Conservation (phyloP, 352 stramenopile species). For the Lagenidium giganteum region DNA sequence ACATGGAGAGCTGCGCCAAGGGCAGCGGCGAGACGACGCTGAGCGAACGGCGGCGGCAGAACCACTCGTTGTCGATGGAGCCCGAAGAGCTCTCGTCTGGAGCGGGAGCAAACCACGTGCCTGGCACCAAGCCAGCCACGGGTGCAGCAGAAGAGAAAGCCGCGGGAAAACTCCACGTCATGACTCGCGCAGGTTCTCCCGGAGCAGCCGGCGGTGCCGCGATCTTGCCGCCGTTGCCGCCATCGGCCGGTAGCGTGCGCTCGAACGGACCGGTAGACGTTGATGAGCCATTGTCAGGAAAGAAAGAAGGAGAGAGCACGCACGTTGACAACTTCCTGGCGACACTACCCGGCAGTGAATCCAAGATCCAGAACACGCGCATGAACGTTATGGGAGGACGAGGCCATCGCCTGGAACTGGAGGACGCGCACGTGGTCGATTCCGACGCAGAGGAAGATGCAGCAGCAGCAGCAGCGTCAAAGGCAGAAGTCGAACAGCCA, state of each 20-base stretch:
- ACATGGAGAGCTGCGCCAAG: constrained; percentile 76
- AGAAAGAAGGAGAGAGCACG: constrained; percentile 33
- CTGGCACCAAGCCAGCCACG: constrained; percentile 5
- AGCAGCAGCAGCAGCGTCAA: not conserved
- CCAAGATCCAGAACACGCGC: constrained; percentile 85
- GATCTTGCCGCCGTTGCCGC: constrained; percentile 3
- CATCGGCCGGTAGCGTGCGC: constrained; percentile 23
- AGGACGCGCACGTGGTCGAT: constrained; percentile 36
- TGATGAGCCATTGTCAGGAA: constrained; percentile 58
- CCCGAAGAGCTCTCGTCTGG: constrained; percentile 39
- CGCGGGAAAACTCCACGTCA: constrained; percentile 31
- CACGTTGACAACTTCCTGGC: constrained; percentile 75
- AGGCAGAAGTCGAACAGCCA: not conserved
- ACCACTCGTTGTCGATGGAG: constrained; percentile 48
- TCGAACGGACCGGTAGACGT: constrained; percentile 15
- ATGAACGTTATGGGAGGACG: constrained; percentile 92
- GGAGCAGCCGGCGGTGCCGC: constrained; percentile 5
- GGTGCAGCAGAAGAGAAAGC: constrained; percentile 43
- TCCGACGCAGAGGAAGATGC: constrained; percentile 28
- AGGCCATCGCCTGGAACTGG: constrained; percentile 82
- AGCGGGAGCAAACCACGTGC: constrained; percentile 10
- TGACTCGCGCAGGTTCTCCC: too few relatives aligned
- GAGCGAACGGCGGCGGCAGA: constrained; percentile 42
- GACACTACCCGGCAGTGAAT: constrained; percentile 87
- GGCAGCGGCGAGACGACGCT: constrained; percentile 15